Evolutionary conservation across 2,329 filamentous ascomycete genomes (phyloP).

Genomic region (Aureobasidium leucospermi): DNA sequence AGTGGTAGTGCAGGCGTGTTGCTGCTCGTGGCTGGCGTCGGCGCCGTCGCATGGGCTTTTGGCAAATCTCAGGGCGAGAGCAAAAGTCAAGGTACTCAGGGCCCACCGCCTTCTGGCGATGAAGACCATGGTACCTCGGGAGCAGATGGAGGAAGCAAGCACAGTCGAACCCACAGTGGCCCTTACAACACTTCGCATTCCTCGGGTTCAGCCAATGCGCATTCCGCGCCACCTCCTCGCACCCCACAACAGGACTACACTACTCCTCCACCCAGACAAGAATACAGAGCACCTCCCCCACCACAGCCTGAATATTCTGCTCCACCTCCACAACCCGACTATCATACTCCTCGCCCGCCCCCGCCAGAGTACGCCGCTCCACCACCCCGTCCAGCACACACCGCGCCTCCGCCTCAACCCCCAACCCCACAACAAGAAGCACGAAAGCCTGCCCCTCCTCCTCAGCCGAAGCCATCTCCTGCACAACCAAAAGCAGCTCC

Average conservation of each 20-base stretch:
- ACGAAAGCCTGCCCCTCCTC: conserved; percentile 16
- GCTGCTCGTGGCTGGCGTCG: conserved; percentile 65
- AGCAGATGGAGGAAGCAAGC: background rate
- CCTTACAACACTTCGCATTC: conserved; percentile 15
- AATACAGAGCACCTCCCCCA: conserved; percentile 11
- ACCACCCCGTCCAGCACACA: background rate
- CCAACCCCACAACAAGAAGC: conserved; percentile 3
- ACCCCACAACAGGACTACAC: conserved; percentile 15
- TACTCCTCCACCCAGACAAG: conserved; percentile 16
- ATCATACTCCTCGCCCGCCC: background rate
- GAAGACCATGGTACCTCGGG: conserved; percentile 1
- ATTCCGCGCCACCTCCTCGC: conserved; percentile 8
- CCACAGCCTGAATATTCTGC: conserved; percentile 2
- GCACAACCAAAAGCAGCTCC: conserved; percentile 16
- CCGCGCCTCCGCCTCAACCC: conserved; percentile 1
- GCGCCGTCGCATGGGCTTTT: conserved; percentile 69
- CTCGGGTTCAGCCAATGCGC: conserved; percentile 16
- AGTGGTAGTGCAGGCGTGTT: conserved; percentile 67
- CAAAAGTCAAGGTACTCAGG: conserved; percentile 20
- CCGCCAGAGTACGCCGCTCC: conserved; percentile 5
- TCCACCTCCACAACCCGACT: conserved; percentile 9
- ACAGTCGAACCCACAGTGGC: conserved; percentile 16
- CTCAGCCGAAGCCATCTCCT: conserved; percentile 16
- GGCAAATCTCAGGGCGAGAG: conserved; percentile 56
- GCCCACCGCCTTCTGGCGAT: conserved; percentile 23